Conservation (phyloP, 2,329 filamentous ascomycete genomes). For the Tolypocladium cylindrosporum region DNA sequence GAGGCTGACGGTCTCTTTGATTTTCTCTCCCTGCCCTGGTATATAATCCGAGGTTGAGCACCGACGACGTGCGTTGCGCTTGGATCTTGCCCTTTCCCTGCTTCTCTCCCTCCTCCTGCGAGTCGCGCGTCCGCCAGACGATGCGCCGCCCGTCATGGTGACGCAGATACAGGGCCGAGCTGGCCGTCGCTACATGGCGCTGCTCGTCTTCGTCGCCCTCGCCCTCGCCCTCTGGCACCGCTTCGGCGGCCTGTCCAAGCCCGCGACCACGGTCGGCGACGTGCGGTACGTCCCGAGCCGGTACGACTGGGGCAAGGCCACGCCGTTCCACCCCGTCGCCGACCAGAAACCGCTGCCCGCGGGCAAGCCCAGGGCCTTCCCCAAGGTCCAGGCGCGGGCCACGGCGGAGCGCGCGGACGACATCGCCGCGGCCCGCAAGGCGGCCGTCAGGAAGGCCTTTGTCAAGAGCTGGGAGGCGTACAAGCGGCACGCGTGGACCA, state of each 20-base stretch:
- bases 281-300: conserved; percentile 21
- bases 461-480: conserved; percentile 41
- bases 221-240: conserved; percentile 16
- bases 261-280: conserved; percentile 4
- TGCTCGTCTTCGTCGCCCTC: conserved; percentile 17
- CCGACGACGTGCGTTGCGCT: background rate
- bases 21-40: too few relatives aligned
- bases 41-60: background rate
- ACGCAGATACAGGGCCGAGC: conserved; percentile 19
- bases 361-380: conserved; percentile 21
- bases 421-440: conserved; percentile 22
- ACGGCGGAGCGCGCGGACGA: conserved; percentile 26
- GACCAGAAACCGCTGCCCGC: conserved; percentile 22
- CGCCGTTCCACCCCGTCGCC: conserved; percentile 20
- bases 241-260: conserved; percentile 10
- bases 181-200: conserved; percentile 20
- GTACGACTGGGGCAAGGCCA: conserved; percentile 27
- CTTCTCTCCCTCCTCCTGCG: background rate
- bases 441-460: conserved; percentile 28
- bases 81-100: background rate
- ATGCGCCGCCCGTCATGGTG: conserved; percentile 14
- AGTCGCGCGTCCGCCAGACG: background rate
- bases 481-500: conserved; percentile 43
- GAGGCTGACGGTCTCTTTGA: background rate
- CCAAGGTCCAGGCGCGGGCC: conserved; percentile 31